Evolutionary conservation across 495 filamentous ascomycete genomes (phyloP).

Genomic region (Daldinia concentrica): DNA sequence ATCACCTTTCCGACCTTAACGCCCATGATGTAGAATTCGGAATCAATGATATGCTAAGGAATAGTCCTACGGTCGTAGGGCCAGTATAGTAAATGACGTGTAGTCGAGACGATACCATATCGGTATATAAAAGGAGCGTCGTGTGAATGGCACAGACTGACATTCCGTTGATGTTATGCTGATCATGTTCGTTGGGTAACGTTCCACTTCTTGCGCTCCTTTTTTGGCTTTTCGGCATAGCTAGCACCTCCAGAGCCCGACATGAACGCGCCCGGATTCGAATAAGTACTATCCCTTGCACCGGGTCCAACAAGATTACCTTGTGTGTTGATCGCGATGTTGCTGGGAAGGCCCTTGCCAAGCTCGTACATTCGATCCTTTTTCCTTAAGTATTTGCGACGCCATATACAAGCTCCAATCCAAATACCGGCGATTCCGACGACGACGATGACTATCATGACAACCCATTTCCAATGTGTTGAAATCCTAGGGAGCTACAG

Average conservation of each 20-base stretch:
- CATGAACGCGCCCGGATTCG: conserved; percentile 44
- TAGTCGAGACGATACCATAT: not conserved
- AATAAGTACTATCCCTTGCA: conserved; percentile 42
- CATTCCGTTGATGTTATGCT: not conserved
- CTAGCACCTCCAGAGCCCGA: conserved; percentile 37
- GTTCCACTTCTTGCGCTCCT: conserved; percentile 55
- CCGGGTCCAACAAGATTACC: conserved; percentile 47
- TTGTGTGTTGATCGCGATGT: conserved; percentile 44
- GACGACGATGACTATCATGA: conserved; percentile 63
- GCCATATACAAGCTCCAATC: conserved; percentile 63
- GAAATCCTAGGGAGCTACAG: conserved; percentile 52
- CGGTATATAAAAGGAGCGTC: conserved; percentile 20
- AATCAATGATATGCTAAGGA: conserved; percentile 35
- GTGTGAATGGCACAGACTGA: conserved; percentile 5
- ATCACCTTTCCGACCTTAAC: conserved; percentile 31
- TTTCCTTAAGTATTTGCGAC: conserved; percentile 60
- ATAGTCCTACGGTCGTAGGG: conserved; percentile 26
- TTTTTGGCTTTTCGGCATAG: conserved; percentile 43
- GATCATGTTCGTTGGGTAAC: conserved; percentile 49
- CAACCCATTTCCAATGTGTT: conserved; percentile 64
- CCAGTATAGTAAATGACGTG: conserved; percentile 8
- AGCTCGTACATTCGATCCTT: conserved; percentile 62
- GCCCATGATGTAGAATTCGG: conserved; percentile 32
- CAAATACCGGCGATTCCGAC: conserved; percentile 62
- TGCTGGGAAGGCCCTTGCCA: conserved; percentile 49